These are phyloP conservation scores for Capronia americana DNA, from an alignment of 2,329 filamentous ascomycete genomes.

Conservation along the genomic window DNA sequence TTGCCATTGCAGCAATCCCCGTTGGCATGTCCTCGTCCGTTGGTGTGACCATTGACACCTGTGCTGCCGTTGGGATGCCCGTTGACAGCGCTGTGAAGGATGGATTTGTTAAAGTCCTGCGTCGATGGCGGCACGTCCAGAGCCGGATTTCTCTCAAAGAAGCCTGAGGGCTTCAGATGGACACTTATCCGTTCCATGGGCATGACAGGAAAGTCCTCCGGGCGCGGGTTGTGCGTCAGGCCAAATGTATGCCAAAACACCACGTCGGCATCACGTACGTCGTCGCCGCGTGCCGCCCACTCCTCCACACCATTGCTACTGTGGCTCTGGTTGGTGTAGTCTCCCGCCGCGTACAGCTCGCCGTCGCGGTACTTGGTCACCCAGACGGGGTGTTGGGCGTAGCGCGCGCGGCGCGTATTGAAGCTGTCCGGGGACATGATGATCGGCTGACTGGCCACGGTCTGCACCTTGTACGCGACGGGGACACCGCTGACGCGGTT, in stretches of 20 bases:
- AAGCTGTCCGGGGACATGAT: slow-evolving; percentile 60
- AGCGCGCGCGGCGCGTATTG: slow-evolving; percentile 60
- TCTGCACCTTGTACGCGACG: slow-evolving; percentile 63
- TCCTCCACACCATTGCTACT: slow-evolving; percentile 56
- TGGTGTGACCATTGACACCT: too few relatives aligned
- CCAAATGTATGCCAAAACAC: slow-evolving; percentile 55
- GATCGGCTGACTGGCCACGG: slow-evolving; percentile 63
- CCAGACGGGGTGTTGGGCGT: slow-evolving; percentile 63
- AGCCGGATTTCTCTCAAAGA: slow-evolving; percentile 41
- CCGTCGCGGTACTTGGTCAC: slow-evolving; percentile 60
- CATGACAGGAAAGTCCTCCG: slow-evolving; percentile 55
- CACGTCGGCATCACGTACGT: slow-evolving; percentile 50
- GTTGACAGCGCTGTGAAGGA: too few relatives aligned
- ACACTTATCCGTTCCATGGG: slow-evolving; percentile 40
- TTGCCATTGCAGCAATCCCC: too few relatives aligned
- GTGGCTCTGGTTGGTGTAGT: slow-evolving; percentile 61
- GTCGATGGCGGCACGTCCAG: slow-evolving; percentile 39
- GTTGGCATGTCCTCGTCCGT: too few relatives aligned
- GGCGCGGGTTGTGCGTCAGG: slow-evolving; percentile 54
- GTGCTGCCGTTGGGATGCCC: too few relatives aligned
- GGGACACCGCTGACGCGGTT: slow-evolving; percentile 62
- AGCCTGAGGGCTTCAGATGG: slow-evolving; percentile 42
- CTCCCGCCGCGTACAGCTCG: slow-evolving; percentile 61
- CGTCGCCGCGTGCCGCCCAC: slow-evolving; percentile 51
- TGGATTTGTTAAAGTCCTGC: slow-evolving; percentile 16